Conservation (phyloP, 176 grass and related monocot species). For the Otatea glauca region DNA sequence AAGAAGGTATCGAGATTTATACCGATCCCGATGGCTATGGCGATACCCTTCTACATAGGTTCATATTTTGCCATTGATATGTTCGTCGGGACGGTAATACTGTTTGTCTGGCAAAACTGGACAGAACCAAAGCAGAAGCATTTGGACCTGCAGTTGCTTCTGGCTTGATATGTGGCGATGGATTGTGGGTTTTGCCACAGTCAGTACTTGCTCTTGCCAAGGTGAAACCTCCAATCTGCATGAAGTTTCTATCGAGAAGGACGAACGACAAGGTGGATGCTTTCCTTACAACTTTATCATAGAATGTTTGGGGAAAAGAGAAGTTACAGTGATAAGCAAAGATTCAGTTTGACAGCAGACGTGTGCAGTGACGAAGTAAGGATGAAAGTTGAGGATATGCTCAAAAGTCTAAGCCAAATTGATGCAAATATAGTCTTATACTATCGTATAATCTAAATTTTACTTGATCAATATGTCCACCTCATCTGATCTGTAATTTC, state of each 20-base stretch:
- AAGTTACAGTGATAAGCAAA: conserved; percentile 1
- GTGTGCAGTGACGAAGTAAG: too few relatives aligned
- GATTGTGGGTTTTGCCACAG: conserved; percentile 27
- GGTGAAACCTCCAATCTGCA: conserved; percentile 48
- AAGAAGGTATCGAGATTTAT: conserved; percentile 36
- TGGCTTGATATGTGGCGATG: conserved; percentile 41
- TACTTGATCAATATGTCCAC: too few relatives aligned
- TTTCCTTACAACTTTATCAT: conserved; percentile 18
- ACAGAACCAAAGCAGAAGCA: conserved; percentile 33
- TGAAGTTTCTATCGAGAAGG: conserved; percentile 39
- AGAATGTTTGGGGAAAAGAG: background rate
- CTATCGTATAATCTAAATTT: too few relatives aligned
- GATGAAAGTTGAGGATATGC: too few relatives aligned
- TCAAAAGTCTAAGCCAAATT: too few relatives aligned
- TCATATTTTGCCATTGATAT: conserved; percentile 46
- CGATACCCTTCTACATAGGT: conserved; percentile 44
- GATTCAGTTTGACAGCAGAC: background rate
- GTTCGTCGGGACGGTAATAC: conserved; percentile 38
- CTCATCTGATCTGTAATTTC: too few relatives aligned
- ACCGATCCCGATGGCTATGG: conserved; percentile 44
- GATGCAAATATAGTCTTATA: too few relatives aligned
- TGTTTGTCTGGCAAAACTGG: conserved; percentile 44
- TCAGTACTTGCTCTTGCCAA: conserved; percentile 44
- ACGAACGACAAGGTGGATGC: conserved; percentile 33
- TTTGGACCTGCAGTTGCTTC: conserved; percentile 37